Conservation (phyloP, 192 early-diverging fungal genomes). For the Mortierella antarctica region DNA sequence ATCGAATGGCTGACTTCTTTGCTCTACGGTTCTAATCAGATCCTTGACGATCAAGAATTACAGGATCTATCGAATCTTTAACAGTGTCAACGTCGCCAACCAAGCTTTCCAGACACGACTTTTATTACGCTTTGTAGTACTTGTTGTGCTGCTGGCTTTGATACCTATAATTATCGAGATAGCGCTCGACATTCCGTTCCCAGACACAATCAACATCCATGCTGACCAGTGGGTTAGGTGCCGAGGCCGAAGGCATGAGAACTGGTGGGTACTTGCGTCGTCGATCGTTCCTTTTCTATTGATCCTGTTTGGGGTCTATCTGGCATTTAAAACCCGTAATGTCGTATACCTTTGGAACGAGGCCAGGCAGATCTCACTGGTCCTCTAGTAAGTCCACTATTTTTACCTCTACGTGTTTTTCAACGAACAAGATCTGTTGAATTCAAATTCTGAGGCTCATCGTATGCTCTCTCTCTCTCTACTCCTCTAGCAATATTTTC, state of each 20-base stretch:
- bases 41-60: constrained; percentile 62
- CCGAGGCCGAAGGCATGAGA: not conserved
- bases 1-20: not conserved
- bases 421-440: not conserved
- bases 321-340: constrained; percentile 34
- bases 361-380: constrained; percentile 21
- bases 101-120: constrained; percentile 14
- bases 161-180: constrained; percentile 1
- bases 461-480: too few relatives aligned
- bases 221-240: constrained; percentile 19
- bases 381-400: constrained; percentile 23
- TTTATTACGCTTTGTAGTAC: constrained; percentile 7
- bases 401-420: not conserved
- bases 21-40: constrained; percentile 2
- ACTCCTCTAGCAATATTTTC: constrained; percentile 7
- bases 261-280: not conserved
- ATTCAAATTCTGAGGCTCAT: not conserved
- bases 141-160: not conserved
- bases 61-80: constrained; percentile 65
- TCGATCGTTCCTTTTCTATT: constrained; percentile 4
- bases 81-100: constrained; percentile 34
- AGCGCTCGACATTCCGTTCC: not conserved
- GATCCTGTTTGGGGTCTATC: constrained; percentile 26
- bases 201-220: not conserved
- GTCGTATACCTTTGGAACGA: constrained; percentile 36